phyloP scores from a whole-genome alignment of 176 grass and related monocot genomes.

The Carex scoparia region DNA sequence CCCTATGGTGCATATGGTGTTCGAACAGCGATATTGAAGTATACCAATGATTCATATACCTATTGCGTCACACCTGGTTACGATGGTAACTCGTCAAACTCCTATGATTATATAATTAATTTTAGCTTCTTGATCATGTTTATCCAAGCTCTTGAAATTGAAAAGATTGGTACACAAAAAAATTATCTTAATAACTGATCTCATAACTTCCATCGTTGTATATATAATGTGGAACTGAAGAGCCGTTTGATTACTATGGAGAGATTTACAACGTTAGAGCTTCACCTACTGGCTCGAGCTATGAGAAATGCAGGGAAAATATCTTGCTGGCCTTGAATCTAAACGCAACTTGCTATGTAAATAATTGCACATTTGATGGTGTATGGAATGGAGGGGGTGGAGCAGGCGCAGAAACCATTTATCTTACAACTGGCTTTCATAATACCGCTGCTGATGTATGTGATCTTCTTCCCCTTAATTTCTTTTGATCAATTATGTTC shows the following conservation, averaged over 20 bases:
- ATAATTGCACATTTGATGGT: conserved; percentile 44
- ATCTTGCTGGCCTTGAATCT: conserved; percentile 20
- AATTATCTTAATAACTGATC: not conserved
- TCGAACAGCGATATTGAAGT: conserved; percentile 40
- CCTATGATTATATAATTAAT: not conserved
- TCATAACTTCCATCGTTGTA: not conserved
- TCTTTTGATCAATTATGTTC: not conserved
- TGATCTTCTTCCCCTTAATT: not conserved
- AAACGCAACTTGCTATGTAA: conserved; percentile 9
- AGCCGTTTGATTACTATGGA: conserved; percentile 14
- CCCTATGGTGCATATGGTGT: conserved; percentile 32
- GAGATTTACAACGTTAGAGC: conserved; percentile 14
- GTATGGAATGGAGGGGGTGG: conserved; percentile 47
- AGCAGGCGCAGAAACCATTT: conserved; percentile 30
- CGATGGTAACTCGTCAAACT: not conserved
- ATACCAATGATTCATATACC: conserved; percentile 21
- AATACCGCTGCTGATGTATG: conserved; percentile 32
- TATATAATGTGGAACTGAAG: not conserved
- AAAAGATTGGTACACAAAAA: not conserved
- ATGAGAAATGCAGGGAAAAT: conserved; percentile 25
- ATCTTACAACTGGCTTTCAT: conserved; percentile 28
- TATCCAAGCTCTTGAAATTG: not conserved
- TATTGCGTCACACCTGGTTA: conserved; percentile 34
- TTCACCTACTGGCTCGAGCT: conserved; percentile 17
- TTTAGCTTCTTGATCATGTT: not conserved